Conservation (phyloP, 2,329 filamentous ascomycete species). For the Macrophomina tecta region DNA sequence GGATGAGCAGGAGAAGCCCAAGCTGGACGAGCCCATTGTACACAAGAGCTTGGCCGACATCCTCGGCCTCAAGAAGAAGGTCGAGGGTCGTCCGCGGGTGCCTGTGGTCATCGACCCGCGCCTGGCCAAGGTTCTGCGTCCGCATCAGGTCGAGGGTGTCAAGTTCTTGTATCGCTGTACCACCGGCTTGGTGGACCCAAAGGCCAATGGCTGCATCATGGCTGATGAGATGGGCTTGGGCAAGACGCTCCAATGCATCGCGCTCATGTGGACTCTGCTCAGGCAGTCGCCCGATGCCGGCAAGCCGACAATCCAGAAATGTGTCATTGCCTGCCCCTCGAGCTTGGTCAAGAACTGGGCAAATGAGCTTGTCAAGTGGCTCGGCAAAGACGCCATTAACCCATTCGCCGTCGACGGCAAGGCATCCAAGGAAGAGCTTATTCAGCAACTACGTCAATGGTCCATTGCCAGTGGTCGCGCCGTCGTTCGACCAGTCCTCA, state of each 20-base stretch:
- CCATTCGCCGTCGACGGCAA: constrained; percentile 98
- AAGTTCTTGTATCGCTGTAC: constrained; percentile 96
- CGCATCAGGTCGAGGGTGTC: constrained; percentile 97
- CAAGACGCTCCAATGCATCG: constrained; percentile 96
- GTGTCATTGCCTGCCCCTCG: constrained; percentile 94
- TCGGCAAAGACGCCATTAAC: constrained; percentile 86
- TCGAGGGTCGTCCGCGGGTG: constrained; percentile 84
- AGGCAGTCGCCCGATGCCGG: constrained; percentile 97
- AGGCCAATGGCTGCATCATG: constrained; percentile 98
- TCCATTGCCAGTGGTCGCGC: constrained; percentile 88
- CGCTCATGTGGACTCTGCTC: constrained; percentile 93
- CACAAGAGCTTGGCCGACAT: constrained; percentile 97
- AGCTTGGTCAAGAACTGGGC: constrained; percentile 98
- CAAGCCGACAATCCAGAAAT: constrained; percentile 91
- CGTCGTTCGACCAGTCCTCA: constrained; percentile 90
- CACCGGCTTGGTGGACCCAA: constrained; percentile 91
- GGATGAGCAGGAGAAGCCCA: constrained; percentile 53
- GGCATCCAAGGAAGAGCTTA: constrained; percentile 91
- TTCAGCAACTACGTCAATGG: constrained; percentile 90
- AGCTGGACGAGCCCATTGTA: constrained; percentile 78
- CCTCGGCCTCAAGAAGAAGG: constrained; percentile 88
- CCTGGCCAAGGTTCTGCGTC: constrained; percentile 86
- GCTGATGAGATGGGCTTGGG: constrained; percentile 98
- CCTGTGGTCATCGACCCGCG: constrained; percentile 95
- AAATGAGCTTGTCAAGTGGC: constrained; percentile 95